These are phyloP conservation scores for Heliamphora pulchella DNA, from an alignment of 179 eudicot species.

Conservation along the genomic window DNA sequence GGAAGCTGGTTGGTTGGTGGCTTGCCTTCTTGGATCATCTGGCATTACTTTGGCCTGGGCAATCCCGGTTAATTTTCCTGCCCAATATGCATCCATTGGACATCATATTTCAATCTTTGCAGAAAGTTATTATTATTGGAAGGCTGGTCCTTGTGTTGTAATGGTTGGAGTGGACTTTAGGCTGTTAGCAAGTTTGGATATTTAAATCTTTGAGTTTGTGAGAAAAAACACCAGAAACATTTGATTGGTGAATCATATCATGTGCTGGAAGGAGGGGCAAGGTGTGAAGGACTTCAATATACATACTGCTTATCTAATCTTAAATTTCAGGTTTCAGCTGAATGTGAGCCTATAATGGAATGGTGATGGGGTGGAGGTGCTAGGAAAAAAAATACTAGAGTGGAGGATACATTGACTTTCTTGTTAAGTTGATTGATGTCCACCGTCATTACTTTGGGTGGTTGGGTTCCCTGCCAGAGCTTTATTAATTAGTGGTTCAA, in stretches of 20 bases:
- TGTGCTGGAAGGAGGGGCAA: too few relatives aligned
- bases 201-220: not conserved
- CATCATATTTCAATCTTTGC: not conserved
- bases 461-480: not conserved
- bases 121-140: not conserved
- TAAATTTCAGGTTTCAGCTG: too few relatives aligned
- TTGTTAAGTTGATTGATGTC: not conserved
- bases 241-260: not conserved
- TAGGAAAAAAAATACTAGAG: too few relatives aligned
- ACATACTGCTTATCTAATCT: too few relatives aligned
- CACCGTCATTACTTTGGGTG: not conserved
- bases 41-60: not conserved
- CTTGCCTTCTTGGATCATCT: not conserved
- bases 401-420: too few relatives aligned
- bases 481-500: not conserved
- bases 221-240: too few relatives aligned
- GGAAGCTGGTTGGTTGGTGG: not conserved
- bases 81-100: not conserved
- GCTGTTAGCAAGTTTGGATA: not conserved
- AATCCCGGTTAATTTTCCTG: not conserved
- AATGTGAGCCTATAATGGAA: too few relatives aligned
- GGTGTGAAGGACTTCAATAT: too few relatives aligned
- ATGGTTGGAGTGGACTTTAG: not conserved
- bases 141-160: not conserved
- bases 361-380: too few relatives aligned